Base-by-base conservation (phyloP, 75 land plant species). In the Cupressus sempervirens region DNA sequence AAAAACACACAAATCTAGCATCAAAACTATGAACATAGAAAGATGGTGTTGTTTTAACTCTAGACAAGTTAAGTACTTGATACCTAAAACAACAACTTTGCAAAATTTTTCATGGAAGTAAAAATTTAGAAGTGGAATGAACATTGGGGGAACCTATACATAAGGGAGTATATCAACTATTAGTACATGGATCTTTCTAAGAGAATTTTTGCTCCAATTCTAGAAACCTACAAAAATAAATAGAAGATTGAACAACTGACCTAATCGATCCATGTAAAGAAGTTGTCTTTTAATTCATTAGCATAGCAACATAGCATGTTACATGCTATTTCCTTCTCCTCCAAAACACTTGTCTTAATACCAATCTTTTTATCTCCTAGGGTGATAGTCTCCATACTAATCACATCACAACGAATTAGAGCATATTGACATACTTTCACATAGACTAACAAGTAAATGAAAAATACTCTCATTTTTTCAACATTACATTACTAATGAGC, bases 61-160 rank as follows among this genome's bases (percentile, higher is more conserved):
- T 3, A 85, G 35, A 82, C 34, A 82, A 81, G 9, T 26, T n/a
- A 18, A 74, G 12, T 30, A 70, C 53, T 23, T 58, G 46, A 9
- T 86, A 98, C 99, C 98, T 90, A 98, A 92, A 86, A 98, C 99
- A 86, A 98, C 95, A 85, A 98, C 99, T 83, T 92, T 96, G 26
- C 99, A 89, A n/a, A 98, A 98, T 91, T 98, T 98, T 88, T 98
- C 99, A 88, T 98, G 99, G 84, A 98, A 97, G 88, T 98, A 98
- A 83, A 98, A 98, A 80, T 98, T 98, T 23, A 98, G 88, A 75
- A 98, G 95, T 14, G 99, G 99, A 83, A 98, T 98, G 70, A 98
- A 87, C 14, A 89, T 96, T 11, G 99, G 94, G 80, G 98, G 98
- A 90, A 98, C 99, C 99, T 97, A 89, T 62, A 85, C 4, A 4